Evolutionary conservation across 2,329 filamentous ascomycete genomes (phyloP), one percentile per base, ranked within the genome.

Genomic region (Stagonosporopsis rhizophila): DNA sequence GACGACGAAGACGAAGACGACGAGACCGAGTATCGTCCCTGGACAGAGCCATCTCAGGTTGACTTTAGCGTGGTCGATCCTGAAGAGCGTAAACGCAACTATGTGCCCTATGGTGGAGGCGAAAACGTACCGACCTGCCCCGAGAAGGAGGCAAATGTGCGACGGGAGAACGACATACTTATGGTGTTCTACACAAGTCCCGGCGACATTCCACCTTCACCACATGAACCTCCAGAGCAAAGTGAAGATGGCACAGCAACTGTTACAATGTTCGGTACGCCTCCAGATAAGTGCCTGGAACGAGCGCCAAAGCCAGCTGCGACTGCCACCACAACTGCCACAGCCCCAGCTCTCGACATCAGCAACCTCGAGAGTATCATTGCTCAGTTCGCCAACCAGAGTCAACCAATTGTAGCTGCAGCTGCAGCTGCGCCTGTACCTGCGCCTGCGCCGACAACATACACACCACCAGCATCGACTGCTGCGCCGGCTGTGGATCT

Each of bases 1-100:
- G 84, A 75, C 8, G 71, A 87, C 0, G 85, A 85, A 23, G 85
- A 87, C 12, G 86, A 88, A 25, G 85, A 89, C 0, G 78, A 70
- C 2, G 75, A 80, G 5, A 41, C 61, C 4, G 66, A 71, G n/a
- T 64, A 67, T 45, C 66, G 67, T 11, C 63, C 71, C 4, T 78
- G 71, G 71, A 61, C 49, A 14, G 64, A 68, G 20, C 74, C 75
- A 32, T 68, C 69, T 14, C 37, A 66, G 28, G 71, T 82, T 19
- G 79, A 82, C 60, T 82, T 83, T 61, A 78, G 70, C 52, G 60
- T 65, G 11, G 71, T 82, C 7, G 65, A 70, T 11, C 40, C 64
- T 17, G 75, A 78, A 3, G 79, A 80, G 52, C 75, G 78, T 2
- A 63, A 76, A 17, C 72, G 75, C 35, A 81, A 80, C 52, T 82